Evolutionary conservation across 345 rosid species (phyloP).

Genomic region (Salix caprea): DNA sequence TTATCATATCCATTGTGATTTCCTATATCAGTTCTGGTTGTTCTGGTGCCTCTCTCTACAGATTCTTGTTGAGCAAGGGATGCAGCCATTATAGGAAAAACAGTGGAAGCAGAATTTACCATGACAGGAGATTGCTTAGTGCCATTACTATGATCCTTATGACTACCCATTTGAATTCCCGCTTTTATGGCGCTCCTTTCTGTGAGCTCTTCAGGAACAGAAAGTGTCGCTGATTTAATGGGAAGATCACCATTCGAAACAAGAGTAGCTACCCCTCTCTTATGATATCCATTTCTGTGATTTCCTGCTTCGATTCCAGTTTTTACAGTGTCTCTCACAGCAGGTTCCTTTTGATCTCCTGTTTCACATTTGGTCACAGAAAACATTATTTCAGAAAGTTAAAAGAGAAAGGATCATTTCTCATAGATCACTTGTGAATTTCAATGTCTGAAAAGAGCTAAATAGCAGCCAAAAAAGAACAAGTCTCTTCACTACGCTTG

Average conservation of each 20-base stretch:
- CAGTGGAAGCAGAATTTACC: background rate
- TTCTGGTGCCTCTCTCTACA: background rate
- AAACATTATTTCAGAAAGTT: conserved; percentile 30
- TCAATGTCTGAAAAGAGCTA: background rate
- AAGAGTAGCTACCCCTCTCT: too few species aligned
- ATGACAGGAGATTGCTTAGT: conserved; percentile 9
- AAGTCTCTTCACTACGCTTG: too few species aligned
- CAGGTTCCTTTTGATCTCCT: conserved; percentile 16
- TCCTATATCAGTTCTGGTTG: background rate
- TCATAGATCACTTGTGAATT: background rate
- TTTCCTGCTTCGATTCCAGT: conserved; percentile 18
- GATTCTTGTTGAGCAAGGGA: background rate
- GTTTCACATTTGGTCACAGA: conserved; percentile 16
- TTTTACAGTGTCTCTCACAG: conserved; percentile 2
- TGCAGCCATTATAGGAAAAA: background rate
- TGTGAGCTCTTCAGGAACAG: conserved; percentile 3
- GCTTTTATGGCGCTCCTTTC: conserved; percentile 9
- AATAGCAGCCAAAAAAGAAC: background rate
- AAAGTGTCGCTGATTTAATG: too few species aligned
- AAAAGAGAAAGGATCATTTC: background rate
- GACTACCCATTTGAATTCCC: conserved; percentile 14
- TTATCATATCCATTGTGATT: background rate
- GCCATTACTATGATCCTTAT: conserved; percentile 20
- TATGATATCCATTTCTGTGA: background rate
- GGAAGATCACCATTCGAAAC: too few species aligned